Base-by-base conservation (phyloP, 208 protist species). In the Crithidia acanthocephali region DNA sequence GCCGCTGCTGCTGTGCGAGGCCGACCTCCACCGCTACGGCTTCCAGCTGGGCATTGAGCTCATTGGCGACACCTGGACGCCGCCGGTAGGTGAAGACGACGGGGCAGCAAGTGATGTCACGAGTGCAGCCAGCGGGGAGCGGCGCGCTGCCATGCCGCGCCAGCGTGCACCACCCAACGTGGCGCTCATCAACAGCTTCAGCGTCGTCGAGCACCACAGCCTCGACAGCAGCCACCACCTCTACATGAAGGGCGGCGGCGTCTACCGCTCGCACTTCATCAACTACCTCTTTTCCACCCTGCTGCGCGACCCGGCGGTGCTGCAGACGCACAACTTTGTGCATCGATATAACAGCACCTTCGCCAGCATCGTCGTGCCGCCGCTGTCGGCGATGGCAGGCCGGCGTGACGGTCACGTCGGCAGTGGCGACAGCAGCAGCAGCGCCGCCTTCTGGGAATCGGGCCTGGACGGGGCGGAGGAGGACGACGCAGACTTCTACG, bases 161-260 rank as follows among this genome's bases (percentile, higher is more conserved):
- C 76, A 63, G 35, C 70, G 74, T 18, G 61, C 72, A 7, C 61
- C 85, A 28, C 73, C 89, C 28, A 85, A 93, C 72, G 79, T 89
- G 45, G 88, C 91, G 2, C 68, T 96, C 15, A 52, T 96, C 22
- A 94, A 96, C 75, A 91, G 88, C 68, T 96, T 96, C 66, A 94
- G 86, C 58, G 81, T 96, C 45, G 91, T 96, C 15, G 88, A 92
- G 75, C 86, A 93, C 74, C 67, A 96, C 84, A 77, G 75, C 61
- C 79, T 89, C 40, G 85, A 89, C 55, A 92, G 84, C 64, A 84
- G 76, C 23, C 86, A 94, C 70, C 85, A 94, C 69, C 80, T 91
- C 33, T 87, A 90, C 77, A 65, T 93, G 23, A 85, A 84, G 47
- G 86, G 83, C 25, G 88, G 82, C 58, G 91, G 88, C 44, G 68